Base-by-base conservation (phyloP, 169 alveolate species). In the Plasmodium malariae region DNA sequence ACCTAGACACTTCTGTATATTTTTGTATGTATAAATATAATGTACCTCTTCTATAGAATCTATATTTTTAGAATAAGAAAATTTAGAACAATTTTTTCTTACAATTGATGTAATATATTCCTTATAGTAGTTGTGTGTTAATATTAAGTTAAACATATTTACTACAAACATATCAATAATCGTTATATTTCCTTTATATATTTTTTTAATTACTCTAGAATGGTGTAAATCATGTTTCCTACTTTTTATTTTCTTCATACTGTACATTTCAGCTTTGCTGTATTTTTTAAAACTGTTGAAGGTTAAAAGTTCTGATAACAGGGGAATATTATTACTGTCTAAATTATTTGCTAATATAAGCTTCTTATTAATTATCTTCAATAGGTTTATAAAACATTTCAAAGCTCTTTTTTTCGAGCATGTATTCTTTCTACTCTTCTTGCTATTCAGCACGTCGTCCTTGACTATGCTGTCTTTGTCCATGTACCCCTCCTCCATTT, bases 111-210 rank as follows among this genome's bases (percentile, higher is more conserved):
- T 36, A 34, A 78, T 30, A 78, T 19, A 12, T 2, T 78, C 76
- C 19, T 14, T 45, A 43, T 55, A 36, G 63, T 68, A 4, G 30
- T 78, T 49, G 19, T 63, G 43, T 59, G 51, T 51, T 37, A 78
- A 78, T 45, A 78, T 62, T 54, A 78, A 21, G 63, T 78, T 78
- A 59, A 78, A 78, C 19, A 78, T 17, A 36, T 78, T 78, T 28
- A 78, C 28, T n/a, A 78, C 36, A 19, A 78, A 78, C 57, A 78
- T 40, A 63, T 78, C 89, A 3, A 78, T 65, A n/a, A 78, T 19
- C 0, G 78, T 78, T 17, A 78, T 55, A 78, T 32, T 63, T 60
- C 78, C 89, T 78, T 49, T 60, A 34, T 62, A 63, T 78, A 17
- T 63, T 24, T 78, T 78, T 62, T 32, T 49, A 34, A 30, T 37